A percentile compares a stretch with the other conserved stretches of the same genome.
Evolutionary conservation across 116 monocot genomes (phyloP).

Genomic region (Trichopus zeylanicus): DNA sequence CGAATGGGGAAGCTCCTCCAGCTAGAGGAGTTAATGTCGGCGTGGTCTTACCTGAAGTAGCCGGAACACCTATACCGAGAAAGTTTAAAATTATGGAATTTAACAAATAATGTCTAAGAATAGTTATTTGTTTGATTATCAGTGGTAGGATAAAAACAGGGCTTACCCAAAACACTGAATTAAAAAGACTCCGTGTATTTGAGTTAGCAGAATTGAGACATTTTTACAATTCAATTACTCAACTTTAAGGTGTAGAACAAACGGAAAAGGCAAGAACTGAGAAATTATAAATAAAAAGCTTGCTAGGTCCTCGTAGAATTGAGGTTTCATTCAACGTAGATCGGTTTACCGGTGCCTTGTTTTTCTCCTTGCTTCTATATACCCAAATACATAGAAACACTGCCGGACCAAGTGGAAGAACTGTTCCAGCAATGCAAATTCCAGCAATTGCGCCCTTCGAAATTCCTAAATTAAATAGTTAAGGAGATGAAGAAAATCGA

Average conservation of each 20-base stretch:
- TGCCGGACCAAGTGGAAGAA: slow-evolving; percentile 12
- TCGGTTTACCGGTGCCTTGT: slow-evolving; percentile 9
- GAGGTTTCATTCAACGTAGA: slow-evolving; percentile 7
- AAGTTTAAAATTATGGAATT: neutral
- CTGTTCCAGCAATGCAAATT: slow-evolving; percentile 21
- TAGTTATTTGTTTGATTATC: too few relatives aligned
- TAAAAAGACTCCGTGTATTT: too few relatives aligned
- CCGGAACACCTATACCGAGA: neutral
- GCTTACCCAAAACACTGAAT: too few relatives aligned
- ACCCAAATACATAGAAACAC: slow-evolving; percentile 22
- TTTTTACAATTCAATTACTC: too few relatives aligned
- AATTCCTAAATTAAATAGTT: slow-evolving; percentile 18
- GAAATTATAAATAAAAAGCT: slow-evolving; percentile 3
- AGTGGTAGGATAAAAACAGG: too few relatives aligned
- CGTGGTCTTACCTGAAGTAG: neutral
- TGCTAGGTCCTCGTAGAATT: slow-evolving; percentile 5
- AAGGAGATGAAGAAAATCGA: neutral
- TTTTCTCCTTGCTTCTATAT: slow-evolving; percentile 20
- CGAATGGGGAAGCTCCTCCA: slow-evolving; percentile 12
- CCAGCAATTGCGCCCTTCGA: slow-evolving; percentile 39
- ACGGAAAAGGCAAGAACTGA: neutral
- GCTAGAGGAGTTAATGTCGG: slow-evolving; percentile 12
- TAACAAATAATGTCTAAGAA: too few relatives aligned
- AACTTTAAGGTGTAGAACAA: neutral
- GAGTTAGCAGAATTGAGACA: too few relatives aligned